These are phyloP conservation scores for Macrolepiota albuminosa DNA, from an alignment of 768 basidiomycete species.

Conservation along the genomic window DNA sequence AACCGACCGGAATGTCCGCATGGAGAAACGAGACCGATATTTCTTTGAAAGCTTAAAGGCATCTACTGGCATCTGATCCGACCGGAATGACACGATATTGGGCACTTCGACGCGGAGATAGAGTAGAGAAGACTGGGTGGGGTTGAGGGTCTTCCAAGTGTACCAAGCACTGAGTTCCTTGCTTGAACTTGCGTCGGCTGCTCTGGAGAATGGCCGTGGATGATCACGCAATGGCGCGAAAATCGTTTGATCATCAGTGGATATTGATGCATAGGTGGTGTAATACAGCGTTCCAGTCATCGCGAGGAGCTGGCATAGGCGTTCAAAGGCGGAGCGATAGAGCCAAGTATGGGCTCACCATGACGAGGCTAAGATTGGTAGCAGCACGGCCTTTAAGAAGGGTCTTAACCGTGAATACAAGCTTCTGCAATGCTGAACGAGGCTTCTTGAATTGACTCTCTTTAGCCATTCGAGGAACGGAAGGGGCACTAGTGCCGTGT, in stretches of 20 bases:
- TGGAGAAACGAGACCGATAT: slow-evolving; percentile 38
- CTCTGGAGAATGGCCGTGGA: slow-evolving; percentile 25
- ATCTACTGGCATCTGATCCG: slow-evolving; percentile 26
- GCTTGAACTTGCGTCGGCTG: slow-evolving; percentile 14
- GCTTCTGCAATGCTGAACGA: slow-evolving; percentile 38
- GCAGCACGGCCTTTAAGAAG: slow-evolving; percentile 62
- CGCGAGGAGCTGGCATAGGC: slow-evolving; percentile 55
- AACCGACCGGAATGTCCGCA: slow-evolving; percentile 48
- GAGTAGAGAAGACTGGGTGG: slow-evolving; percentile 55
- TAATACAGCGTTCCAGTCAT: slow-evolving; percentile 74
- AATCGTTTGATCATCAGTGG: slow-evolving; percentile 23
- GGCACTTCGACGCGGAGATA: slow-evolving; percentile 83
- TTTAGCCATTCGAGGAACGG: slow-evolving; percentile 26
- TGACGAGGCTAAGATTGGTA: slow-evolving; percentile 75
- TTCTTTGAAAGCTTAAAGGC: slow-evolving; percentile 17
- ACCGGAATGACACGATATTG: slow-evolving; percentile 63
- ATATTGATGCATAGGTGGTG: slow-evolving; percentile 52
- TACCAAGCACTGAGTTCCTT: slow-evolving; percentile 49
- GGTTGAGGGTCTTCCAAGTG: slow-evolving; percentile 79
- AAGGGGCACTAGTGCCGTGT: slow-evolving; percentile 54
- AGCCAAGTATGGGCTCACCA: slow-evolving; percentile 40
- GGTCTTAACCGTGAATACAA: slow-evolving; percentile 36
- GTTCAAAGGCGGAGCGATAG: slow-evolving; percentile 5
- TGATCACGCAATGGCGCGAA: slow-evolving; percentile 28
- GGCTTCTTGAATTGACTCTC: slow-evolving; percentile 31